phyloP scores from a whole-genome alignment of 306 rosid genomes.

The Echinosophora koreensis region DNA sequence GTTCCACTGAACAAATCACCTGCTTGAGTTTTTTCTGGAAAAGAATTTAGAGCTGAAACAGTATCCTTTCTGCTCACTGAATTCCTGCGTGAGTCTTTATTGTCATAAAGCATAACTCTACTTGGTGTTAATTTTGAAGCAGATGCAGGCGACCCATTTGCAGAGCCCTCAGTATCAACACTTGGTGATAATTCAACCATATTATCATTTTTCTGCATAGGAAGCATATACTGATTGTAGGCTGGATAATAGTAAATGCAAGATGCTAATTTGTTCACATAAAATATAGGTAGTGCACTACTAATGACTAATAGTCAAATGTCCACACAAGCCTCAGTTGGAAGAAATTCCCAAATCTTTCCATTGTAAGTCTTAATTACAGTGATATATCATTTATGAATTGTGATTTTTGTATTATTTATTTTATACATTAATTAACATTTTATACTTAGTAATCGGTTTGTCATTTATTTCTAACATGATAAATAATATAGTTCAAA shows the following conservation, averaged over 20 bases:
- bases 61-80: constrained; percentile 70
- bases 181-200: constrained; percentile 59
- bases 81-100: constrained; percentile 71
- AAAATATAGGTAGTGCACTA: constrained; percentile 5
- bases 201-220: constrained; percentile 75
- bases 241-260: constrained; percentile 16
- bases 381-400: constrained; percentile 16
- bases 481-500: constrained; percentile 40
- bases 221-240: constrained; percentile 36
- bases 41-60: constrained; percentile 64
- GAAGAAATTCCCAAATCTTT: constrained; percentile 14
- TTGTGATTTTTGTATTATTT: neutral
- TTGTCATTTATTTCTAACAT: constrained; percentile 5
- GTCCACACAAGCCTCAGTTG: constrained; percentile 29
- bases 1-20: constrained; percentile 82
- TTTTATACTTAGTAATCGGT: neutral
- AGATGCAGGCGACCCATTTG: constrained; percentile 75
- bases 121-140: constrained; percentile 59
- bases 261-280: constrained; percentile 30
- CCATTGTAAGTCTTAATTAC: neutral
- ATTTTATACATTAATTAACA: neutral
- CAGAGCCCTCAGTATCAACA: constrained; percentile 66
- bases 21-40: constrained; percentile 78
- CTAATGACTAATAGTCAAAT: neutral
- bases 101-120: constrained; percentile 57